A percentile compares a stretch with the other conserved stretches of the same genome.
phyloP scores from a whole-genome alignment of 495 filamentous ascomycete species.

The Neurospora tetraspora region DNA sequence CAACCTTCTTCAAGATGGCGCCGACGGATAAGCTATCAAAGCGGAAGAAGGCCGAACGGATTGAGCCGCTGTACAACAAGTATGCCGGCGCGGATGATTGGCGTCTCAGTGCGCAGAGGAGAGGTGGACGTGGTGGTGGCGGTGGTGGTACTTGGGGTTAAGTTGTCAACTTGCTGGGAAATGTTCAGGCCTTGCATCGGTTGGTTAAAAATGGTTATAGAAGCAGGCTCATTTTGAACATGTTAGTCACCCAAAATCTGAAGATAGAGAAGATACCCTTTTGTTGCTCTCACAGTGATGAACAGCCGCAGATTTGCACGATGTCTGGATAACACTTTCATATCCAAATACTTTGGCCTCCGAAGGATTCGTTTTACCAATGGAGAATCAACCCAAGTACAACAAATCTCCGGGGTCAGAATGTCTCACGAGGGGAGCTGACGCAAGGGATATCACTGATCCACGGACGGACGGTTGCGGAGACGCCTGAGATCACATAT shows the following conservation, averaged over 20 bases:
- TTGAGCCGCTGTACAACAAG: slow-evolving; percentile 88
- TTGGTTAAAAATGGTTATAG: background rate
- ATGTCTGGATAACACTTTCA: background rate
- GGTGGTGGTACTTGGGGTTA: slow-evolving; percentile 91
- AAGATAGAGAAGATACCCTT: background rate
- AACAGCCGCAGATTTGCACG: background rate
- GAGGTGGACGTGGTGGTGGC: slow-evolving; percentile 79
- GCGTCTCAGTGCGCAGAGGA: slow-evolving; percentile 81
- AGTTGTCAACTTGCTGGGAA: background rate
- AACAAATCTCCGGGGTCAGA: background rate
- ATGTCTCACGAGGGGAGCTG: background rate
- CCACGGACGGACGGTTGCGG: background rate
- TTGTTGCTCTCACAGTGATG: background rate
- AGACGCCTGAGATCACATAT: background rate
- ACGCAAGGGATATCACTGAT: background rate
- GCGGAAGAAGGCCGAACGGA: slow-evolving; percentile 86
- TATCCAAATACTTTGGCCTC: background rate
- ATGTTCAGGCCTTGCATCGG: background rate
- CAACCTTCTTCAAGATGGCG: slow-evolving; percentile 97
- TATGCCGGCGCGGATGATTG: slow-evolving; percentile 83
- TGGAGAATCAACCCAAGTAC: background rate
- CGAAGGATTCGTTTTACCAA: background rate
- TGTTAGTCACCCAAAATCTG: background rate
- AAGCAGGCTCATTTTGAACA: background rate
- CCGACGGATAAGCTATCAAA: slow-evolving; percentile 81